Evolutionary conservation across 2,329 filamentous ascomycete genomes (phyloP), one percentile per base, ranked within the genome.

Genomic region (Metarhizium rileyi): DNA sequence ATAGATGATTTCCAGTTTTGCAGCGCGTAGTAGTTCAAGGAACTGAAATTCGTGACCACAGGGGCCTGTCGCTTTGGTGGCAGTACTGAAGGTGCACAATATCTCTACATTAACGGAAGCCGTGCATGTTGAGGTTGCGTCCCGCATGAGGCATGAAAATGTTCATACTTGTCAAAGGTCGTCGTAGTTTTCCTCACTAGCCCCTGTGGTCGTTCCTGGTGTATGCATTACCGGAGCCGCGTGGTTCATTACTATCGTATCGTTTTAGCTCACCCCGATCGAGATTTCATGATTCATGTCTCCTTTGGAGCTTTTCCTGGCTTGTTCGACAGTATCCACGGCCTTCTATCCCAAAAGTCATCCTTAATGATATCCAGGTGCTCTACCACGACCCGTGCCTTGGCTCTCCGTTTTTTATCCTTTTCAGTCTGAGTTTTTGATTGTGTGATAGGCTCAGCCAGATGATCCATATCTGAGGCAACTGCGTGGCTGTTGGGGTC

Each of bases 331-430:
- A 90, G 63, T 50, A 93, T 74, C 88, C 90, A 97, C 2, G 90
- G 90, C 62, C 90, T 76, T 59, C 76, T 77, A 55, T 88, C 77
- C 93, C 93, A 98, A 63, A 98, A 98, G 3, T 88, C 86, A 66
- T 97, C 88, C 59, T 86, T 90, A 68, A 98, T 97, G 59, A 98
- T 87, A 69, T 98, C 93, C 52, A 93, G 70, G 71, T 97, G 90
- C 62, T 90, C 84, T 35, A 94, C 76, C 33, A 87, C 79, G 43
- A 98, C 83, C 47, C 77, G 77, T 1, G 90, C 90, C 66, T 95
- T 96, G 52, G 79, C 76, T 48, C 86, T 78, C 54, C 81, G 77
- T 71, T 95, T 97, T 63, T 76, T 84, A 55, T 94, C 83, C 59
- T 86, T 95, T 51, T 96, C 88, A 20, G 76, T 70, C 61, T 94